Base-by-base conservation (phyloP, 352 stramenopile genomes). In the Phytopythium aichiense region DNA sequence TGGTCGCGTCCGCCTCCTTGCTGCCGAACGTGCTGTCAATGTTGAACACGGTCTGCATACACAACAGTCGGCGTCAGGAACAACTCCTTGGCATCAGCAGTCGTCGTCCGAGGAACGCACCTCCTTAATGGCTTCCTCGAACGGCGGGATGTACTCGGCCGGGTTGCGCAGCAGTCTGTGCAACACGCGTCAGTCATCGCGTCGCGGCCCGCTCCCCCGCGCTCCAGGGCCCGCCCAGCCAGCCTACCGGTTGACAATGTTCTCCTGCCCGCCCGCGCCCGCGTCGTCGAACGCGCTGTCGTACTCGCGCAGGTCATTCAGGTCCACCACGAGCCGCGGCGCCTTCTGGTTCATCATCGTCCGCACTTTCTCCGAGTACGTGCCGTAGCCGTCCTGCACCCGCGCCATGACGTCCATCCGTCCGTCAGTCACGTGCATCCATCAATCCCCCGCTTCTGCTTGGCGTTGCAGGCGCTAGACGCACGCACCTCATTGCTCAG, bases 291-390 rank as follows among this genome's bases (percentile, higher is more conserved):
- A 92, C 46, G 81, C 77, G 45, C 80, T 84, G 74, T 97, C 90
- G 73, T 96, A 96, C 61, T 95, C 86, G 58, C 90, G 79, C 43
- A 98, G 69, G 62, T 97, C 86, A 64, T 97, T 96, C 11, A 98
- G 76, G 65, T 97, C 85, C 40, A 98, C 76, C 12, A 94, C 66
- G 13, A 98, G 71, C 8, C 92, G 82, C 55, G 73, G 63, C 51
- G 58, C 67, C 53, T 92, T 89, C 56, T 89, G 73, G 60, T 84
- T 82, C 76, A 91, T 91, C 83, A 95, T 92, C 35, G 67, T 81
- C 53, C 80, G 81, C 59, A 95, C 67, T 60, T 92, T 92, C 65
- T 94, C 87, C 49, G 72, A 60, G 62, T 93, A 93, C 58, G 91
- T 89, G 20, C 80, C 84, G 60, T 84, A 88, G 33, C 77, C 79